Evolutionary conservation across 164 flowering plant species (phyloP).

Genomic region (Chimonanthus praecox): DNA sequence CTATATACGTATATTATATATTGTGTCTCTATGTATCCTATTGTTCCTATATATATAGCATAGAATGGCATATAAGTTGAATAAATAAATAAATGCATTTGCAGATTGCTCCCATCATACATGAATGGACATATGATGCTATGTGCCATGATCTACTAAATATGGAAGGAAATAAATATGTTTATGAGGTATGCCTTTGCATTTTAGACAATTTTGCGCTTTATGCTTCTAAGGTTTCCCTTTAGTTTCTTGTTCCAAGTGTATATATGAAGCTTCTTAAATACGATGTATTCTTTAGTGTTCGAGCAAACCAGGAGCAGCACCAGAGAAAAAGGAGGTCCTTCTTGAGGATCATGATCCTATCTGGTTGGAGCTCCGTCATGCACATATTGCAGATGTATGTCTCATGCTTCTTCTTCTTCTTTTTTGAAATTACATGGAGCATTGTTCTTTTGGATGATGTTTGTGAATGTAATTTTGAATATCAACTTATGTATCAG

Average conservation of each 20-base stretch:
- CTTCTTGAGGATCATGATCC: slow-evolving; percentile 98
- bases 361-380: slow-evolving; percentile 94
- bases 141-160: slow-evolving; percentile 93
- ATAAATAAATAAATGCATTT: slow-evolving; percentile 5
- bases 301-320: slow-evolving; percentile 71
- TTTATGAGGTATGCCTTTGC: slow-evolving; percentile 59
- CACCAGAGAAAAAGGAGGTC: slow-evolving; percentile 80
- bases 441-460: neutral
- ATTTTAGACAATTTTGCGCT: slow-evolving; percentile 1
- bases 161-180: slow-evolving; percentile 94
- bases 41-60: neutral
- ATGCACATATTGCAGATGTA: slow-evolving; percentile 98
- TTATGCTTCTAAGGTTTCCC: slow-evolving; percentile 5
- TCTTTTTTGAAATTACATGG: neutral
- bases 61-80: neutral
- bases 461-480: slow-evolving; percentile 6
- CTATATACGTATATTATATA: no score
- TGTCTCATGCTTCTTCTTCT: slow-evolving; percentile 8
- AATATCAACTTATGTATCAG: slow-evolving; percentile 36
- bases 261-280: neutral
- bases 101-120: slow-evolving; percentile 96
- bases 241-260: slow-evolving; percentile 1
- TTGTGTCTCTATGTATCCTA: neutral
- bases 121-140: slow-evolving; percentile 99
- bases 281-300: slow-evolving; percentile 33